Conservation (phyloP, 2,329 filamentous ascomycete species). For the Colletotrichum sp. region DNA sequence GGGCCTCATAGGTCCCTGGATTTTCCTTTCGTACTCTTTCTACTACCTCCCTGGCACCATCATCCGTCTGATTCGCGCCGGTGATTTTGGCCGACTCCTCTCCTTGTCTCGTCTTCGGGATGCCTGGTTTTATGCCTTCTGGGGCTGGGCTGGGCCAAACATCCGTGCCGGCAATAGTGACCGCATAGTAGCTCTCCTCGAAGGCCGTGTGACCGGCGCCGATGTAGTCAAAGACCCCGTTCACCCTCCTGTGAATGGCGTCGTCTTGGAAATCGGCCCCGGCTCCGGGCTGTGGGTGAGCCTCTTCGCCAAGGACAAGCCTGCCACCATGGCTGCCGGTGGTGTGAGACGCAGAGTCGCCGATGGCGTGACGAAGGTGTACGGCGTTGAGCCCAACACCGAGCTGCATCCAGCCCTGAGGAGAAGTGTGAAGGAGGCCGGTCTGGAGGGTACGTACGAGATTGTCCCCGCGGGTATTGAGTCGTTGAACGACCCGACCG, state of each 20-base stretch:
- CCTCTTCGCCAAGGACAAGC: slow-evolving; percentile 43
- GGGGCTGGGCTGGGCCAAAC: slow-evolving; percentile 57
- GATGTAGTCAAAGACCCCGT: slow-evolving; percentile 34
- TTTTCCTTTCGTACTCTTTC: slow-evolving; percentile 55
- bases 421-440: slow-evolving; percentile 52
- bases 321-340: neutral
- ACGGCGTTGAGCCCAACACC: slow-evolving; percentile 69
- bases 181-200: slow-evolving; percentile 58
- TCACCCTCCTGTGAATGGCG: slow-evolving; percentile 48
- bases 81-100: slow-evolving; percentile 42
- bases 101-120: slow-evolving; percentile 46
- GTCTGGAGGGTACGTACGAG: slow-evolving; percentile 62
- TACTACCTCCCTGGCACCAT: slow-evolving; percentile 59
- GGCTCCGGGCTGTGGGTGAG: slow-evolving; percentile 66
- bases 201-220: slow-evolving; percentile 50
- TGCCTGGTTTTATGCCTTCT: slow-evolving; percentile 68
- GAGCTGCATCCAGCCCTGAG: slow-evolving; percentile 55
- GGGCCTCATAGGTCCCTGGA: slow-evolving; percentile 52
- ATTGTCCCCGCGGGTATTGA: slow-evolving; percentile 69
- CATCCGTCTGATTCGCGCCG: slow-evolving; percentile 39
- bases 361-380: slow-evolving; percentile 46
- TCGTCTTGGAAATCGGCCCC: slow-evolving; percentile 67
- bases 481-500: slow-evolving; percentile 48
- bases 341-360: neutral
- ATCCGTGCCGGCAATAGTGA: slow-evolving; percentile 47